Evolutionary conservation across 495 filamentous ascomycete genomes (phyloP), one percentile per base, ranked within the genome.

Genomic region (Diplogelasinospora grovesii): DNA sequence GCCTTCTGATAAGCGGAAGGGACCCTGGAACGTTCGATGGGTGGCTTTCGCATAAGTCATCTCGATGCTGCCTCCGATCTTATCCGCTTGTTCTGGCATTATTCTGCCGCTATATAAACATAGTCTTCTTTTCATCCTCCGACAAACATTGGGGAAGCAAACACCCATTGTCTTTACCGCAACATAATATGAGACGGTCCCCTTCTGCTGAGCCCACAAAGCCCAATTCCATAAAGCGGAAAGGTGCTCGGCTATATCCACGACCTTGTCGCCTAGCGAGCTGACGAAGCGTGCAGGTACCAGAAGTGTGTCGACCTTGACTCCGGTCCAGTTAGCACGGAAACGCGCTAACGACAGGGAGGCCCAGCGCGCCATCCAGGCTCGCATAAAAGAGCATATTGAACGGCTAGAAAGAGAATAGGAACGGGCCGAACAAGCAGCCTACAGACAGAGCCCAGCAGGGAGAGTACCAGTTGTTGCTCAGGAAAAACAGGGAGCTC

Each of bases 341-440:
- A 95, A 95, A 62, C 75, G 88, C 40, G 86, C 85, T 53, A 93
- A 93, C 60, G 88, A 95, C 56, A 77, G 88, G 27, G 85, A 89
- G 61, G 88, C 88, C 13, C 88, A 95, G 59, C 77, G 85, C 35
- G 85, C 85, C 13, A 95, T 93, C 43, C 74, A 87, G 11, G 81
- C 86, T 50, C 73, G 88, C 42, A 93, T 83, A 8, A 89, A 87
- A 51, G 70, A 78, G 39, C 82, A 88, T 52, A 92, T 93, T 46
- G 85, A 89, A 38, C 68, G 63, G 15, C 68, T 95, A 15, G 84
- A 93, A 61, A 69, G 70, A 36, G 75, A 79, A 34, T 22, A 55
- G 56, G 19, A 57, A 45, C 31, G 51, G 54, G 20, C 51, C 58
- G 23, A 51, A 41, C 25, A 55, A 68, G 44, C 54, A 59, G 28